A percentile compares a stretch with the other conserved stretches of the same genome.
phyloP scores from a whole-genome alignment of 345 rosid genomes.

The Hibiscus syriacus region DNA sequence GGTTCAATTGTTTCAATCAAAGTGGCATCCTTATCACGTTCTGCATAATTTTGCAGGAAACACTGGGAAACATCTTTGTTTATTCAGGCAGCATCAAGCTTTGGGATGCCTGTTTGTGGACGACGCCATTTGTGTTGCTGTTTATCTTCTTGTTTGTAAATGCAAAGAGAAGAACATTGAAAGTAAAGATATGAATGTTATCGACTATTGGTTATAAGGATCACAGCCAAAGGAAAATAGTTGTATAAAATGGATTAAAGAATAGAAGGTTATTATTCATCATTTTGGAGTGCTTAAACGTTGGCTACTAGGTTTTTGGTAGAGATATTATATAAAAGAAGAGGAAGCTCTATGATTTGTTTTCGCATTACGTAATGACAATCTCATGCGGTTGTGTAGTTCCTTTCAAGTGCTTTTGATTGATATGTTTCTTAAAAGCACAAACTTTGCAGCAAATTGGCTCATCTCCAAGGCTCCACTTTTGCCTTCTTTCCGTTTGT shows the following conservation, averaged over 20 bases:
- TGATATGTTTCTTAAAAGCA: slow-evolving; percentile 3
- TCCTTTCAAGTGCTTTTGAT: slow-evolving; percentile 3
- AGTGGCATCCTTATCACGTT: not conserved
- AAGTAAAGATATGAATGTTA: slow-evolving; percentile 51
- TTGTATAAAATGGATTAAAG: not conserved
- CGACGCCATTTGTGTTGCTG: slow-evolving; percentile 30
- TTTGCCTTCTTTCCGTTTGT: not conserved
- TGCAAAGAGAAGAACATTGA: slow-evolving; percentile 55
- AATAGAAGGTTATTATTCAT: not conserved
- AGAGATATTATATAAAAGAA: not conserved
- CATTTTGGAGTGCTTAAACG: not conserved
- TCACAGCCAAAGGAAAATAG: slow-evolving; percentile 13
- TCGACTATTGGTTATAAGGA: slow-evolving; percentile 15
- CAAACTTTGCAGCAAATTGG: not conserved
- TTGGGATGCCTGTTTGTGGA: slow-evolving; percentile 35
- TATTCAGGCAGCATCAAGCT: slow-evolving; percentile 21
- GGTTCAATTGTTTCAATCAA: not conserved
- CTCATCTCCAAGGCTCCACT: not conserved
- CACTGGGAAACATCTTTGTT: slow-evolving; percentile 27
- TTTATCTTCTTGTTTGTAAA: slow-evolving; percentile 46
- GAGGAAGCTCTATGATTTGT: not conserved
- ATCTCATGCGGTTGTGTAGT: not conserved
- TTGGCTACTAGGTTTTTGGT: not conserved
- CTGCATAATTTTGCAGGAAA: slow-evolving; percentile 46
- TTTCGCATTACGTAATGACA: not conserved